Base-by-base conservation (phyloP, 257 asterid genomes). In the Solanum verrucosum region DNA sequence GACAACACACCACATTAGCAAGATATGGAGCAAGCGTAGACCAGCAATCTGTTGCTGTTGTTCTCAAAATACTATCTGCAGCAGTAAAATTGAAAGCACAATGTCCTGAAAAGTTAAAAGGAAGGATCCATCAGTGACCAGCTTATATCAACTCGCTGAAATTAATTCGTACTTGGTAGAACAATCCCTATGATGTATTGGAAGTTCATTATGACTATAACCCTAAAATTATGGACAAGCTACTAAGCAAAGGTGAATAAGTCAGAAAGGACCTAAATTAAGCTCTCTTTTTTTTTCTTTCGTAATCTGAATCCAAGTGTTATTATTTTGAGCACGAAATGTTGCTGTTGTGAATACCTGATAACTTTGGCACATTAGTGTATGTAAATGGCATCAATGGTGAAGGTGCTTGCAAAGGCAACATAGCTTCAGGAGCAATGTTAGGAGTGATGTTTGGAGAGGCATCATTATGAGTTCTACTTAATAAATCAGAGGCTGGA, bases 11-110 rank as follows among this genome's bases (percentile, higher is more conserved):
- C 29, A 56, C 91, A 83, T 89, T 90, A 5, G 93, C 91, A 34
- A 86, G 67, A 81, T 88, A 91, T 31, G 93, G 88, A 25, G 92
- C 93, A 38, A 90, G 88, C 3, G 87, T 77, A 78, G 91, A 86
- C 93, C 92, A 90, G 87, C 93, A 91, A 42, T 91, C 89, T 13
- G 85, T 89, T 7, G 91, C 90, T 38, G 91, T 87, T 67, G 85
- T 67, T 38, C 86, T 71, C 75, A 90, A 63, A 81, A 75, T 56
- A 18, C 37, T 83, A 79, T 90, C 91, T 23, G 85, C 90, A 23
- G 89, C 83, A 0, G 90, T 73, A 84, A 91, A 90, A 31, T 90
- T 90, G 71, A 88, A 90, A 29, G 67, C 29, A 34, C 93, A 90
- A 42, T 23, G 79, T 60, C 92, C 92, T 90, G 93, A 82, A 68